Conservation (phyloP, 2,329 filamentous ascomycete species). For the Xylaria multiplex region DNA sequence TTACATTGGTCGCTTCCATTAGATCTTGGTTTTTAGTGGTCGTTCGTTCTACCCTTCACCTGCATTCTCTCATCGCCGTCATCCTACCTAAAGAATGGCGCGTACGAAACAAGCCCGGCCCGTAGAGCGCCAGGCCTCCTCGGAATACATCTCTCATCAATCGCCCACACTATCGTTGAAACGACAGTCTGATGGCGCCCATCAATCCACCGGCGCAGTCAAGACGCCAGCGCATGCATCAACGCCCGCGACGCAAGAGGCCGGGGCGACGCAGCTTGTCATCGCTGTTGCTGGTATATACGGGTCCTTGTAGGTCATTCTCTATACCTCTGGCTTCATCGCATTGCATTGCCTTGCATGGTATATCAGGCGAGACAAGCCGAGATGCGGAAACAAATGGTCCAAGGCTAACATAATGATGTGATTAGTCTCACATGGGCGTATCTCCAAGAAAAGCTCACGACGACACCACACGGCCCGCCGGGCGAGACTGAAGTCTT, state of each 20-base stretch:
- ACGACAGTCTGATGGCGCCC: constrained; percentile 47
- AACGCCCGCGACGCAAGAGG: constrained; percentile 54
- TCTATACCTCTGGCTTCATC: background rate
- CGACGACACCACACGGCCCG: constrained; percentile 85
- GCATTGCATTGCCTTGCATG: background rate
- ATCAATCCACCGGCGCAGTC: constrained; percentile 43
- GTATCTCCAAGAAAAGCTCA: constrained; percentile 95
- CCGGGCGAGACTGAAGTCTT: constrained; percentile 76
- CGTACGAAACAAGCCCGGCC: constrained; percentile 75
- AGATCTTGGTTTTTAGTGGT: background rate
- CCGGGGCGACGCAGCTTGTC: constrained; percentile 78
- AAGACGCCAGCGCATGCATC: constrained; percentile 29
- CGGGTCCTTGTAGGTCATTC: constrained; percentile 79
- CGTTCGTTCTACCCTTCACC: background rate
- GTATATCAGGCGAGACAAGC: background rate
- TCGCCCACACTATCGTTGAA: constrained; percentile 42
- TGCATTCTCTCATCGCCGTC: background rate
- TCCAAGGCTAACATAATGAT: constrained; percentile 15
- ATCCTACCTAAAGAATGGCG: constrained; percentile 64
- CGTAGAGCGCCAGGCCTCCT: constrained; percentile 72
- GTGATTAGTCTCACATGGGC: constrained; percentile 85
- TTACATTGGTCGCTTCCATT: constrained; percentile 1
- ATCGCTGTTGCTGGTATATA: constrained; percentile 96
- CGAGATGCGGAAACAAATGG: background rate
- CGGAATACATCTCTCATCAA: constrained; percentile 65